phyloP scores from a whole-genome alignment of 768 basidiomycete species.

The Naganishia vaughanmartiniae region DNA sequence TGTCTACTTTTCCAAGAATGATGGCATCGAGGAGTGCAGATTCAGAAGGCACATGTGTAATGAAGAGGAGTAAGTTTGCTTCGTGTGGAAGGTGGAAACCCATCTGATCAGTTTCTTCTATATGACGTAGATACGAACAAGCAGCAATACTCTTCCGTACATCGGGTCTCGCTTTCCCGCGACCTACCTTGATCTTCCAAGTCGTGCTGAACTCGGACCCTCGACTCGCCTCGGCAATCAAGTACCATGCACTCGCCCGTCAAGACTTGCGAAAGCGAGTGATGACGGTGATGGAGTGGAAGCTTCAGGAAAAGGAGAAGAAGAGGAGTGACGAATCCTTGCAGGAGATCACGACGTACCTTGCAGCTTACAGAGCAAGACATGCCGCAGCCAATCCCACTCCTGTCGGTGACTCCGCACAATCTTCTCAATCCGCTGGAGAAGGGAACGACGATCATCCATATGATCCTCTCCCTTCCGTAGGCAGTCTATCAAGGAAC shows the following conservation, averaged over 20 bases:
- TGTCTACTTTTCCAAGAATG: slow-evolving; percentile 35
- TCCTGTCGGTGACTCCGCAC: background rate
- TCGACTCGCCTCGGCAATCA: slow-evolving; percentile 41
- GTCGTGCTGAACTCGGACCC: slow-evolving; percentile 47
- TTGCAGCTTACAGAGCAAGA: slow-evolving; percentile 12
- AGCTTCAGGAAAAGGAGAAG: slow-evolving; percentile 27
- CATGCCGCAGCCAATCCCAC: slow-evolving; percentile 7
- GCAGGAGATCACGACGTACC: slow-evolving; percentile 26
- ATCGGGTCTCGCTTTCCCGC: slow-evolving; percentile 35
- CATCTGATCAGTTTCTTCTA: background rate
- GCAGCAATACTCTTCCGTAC: slow-evolving; percentile 40
- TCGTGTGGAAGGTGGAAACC: background rate
- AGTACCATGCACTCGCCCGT: slow-evolving; percentile 43
- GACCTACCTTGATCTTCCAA: slow-evolving; percentile 46
- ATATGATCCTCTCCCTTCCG: background rate
- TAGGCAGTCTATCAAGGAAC: background rate
- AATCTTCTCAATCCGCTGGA: background rate
- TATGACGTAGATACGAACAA: slow-evolving; percentile 42
- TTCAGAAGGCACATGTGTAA: slow-evolving; percentile 32
- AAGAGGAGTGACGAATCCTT: slow-evolving; percentile 25
- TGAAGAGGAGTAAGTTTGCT: slow-evolving; percentile 44
- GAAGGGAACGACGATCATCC: slow-evolving; percentile 3
- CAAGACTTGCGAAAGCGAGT: slow-evolving; percentile 21
- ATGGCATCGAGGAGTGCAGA: slow-evolving; percentile 19
- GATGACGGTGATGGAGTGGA: slow-evolving; percentile 26